A percentile compares a stretch with the other conserved stretches of the same genome.
These are phyloP conservation scores for Inonotus obliquus DNA, from an alignment of 1,284 basidiomycete species.

Conservation along the genomic window DNA sequence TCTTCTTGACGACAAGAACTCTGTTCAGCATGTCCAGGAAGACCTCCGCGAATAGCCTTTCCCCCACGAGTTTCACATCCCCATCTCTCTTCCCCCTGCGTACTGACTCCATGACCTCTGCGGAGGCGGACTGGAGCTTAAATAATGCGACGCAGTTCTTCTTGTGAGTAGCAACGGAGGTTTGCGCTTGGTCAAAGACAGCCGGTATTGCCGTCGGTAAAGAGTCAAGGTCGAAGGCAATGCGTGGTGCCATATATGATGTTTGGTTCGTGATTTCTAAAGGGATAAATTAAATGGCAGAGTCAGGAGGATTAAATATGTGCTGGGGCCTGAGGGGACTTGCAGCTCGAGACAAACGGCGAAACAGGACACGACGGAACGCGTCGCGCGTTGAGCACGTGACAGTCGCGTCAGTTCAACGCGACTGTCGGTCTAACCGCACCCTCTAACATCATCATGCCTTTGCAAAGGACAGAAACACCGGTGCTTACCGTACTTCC, in stretches of 20 bases:
- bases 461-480: constrained; percentile 8
- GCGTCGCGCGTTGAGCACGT: background rate
- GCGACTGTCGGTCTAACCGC: background rate
- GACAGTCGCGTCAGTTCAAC: background rate
- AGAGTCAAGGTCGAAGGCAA: constrained; percentile 13
- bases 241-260: constrained; percentile 10
- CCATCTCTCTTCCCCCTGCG: constrained; percentile 3
- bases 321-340: background rate
- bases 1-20: constrained; percentile 18
- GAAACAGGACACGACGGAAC: background rate
- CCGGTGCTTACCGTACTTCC: constrained; percentile 22
- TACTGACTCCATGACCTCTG: constrained; percentile 9
- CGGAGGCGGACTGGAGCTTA: constrained; percentile 16
- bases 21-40: constrained; percentile 18
- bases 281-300: too few species aligned
- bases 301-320: background rate
- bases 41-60: constrained; percentile 13
- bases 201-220: constrained; percentile 8
- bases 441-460: constrained; percentile 10
- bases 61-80: constrained; percentile 15
- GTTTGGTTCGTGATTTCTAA: background rate
- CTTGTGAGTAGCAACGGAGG: constrained; percentile 19
- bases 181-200: constrained; percentile 17
- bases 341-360: background rate
- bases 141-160: constrained; percentile 19